Conservation (phyloP, 192 early-diverging fungal genomes). For the Chytriomyces sp. region DNA sequence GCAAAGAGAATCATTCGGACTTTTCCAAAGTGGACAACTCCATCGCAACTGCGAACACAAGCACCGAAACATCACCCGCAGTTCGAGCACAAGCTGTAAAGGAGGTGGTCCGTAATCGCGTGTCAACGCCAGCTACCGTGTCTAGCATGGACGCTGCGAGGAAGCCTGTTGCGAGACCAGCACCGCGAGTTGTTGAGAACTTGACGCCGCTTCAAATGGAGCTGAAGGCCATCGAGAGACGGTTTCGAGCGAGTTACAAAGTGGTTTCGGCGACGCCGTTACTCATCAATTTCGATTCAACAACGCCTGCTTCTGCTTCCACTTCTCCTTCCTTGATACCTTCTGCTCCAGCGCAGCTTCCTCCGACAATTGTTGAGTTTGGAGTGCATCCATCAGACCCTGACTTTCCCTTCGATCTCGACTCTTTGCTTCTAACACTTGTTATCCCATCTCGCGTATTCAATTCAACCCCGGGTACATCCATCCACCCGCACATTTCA, state of each 20-base stretch:
- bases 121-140: neutral
- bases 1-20: neutral
- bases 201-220: conserved; percentile 20
- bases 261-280: conserved; percentile 7
- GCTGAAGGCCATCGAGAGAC: conserved; percentile 18
- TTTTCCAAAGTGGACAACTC: neutral
- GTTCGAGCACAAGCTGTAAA: too few species aligned
- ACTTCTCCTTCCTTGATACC: neutral
- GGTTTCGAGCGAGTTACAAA: conserved; percentile 12
- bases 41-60: neutral
- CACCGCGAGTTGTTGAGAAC: conserved; percentile 1
- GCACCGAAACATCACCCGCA: neutral
- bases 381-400: conserved; percentile 22
- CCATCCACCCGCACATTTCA: conserved; percentile 6
- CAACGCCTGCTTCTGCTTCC: neutral
- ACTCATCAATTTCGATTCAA: neutral
- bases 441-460: conserved; percentile 3
- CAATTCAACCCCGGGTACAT: neutral
- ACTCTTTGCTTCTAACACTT: conserved; percentile 6
- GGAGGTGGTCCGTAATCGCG: neutral
- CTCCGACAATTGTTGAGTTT: conserved; percentile 25
- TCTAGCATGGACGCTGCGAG: neutral
- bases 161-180: conserved; percentile 19
- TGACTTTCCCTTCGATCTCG: conserved; percentile 40
- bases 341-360: neutral